A percentile compares a stretch with the other conserved stretches of the same genome.
Conservation (phyloP, 2,329 filamentous ascomycete genomes). For the Sclerotinia sclerotiorum region DNA sequence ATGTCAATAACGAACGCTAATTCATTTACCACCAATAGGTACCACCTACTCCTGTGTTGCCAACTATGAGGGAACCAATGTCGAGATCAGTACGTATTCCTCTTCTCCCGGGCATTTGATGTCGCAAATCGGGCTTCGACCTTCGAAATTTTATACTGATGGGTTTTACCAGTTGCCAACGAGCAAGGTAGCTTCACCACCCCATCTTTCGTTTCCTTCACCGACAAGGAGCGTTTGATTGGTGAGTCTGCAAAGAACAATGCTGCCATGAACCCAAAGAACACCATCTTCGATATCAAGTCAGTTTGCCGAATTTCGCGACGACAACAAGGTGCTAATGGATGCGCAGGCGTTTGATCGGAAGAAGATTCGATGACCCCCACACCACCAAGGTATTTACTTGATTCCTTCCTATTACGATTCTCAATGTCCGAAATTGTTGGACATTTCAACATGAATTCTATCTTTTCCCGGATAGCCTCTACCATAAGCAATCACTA, state of each 20-base stretch:
- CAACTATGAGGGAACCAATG: conserved; percentile 98
- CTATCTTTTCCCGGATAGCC: neutral
- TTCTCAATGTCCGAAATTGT: too few relatives aligned
- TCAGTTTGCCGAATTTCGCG: conserved; percentile 49
- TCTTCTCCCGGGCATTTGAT: neutral
- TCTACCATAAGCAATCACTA: neutral
- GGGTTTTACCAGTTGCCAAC: conserved; percentile 67
- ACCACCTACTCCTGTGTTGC: conserved; percentile 99
- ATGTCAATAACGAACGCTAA: conserved; percentile 28
- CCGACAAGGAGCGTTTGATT: conserved; percentile 96
- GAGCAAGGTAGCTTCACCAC: conserved; percentile 99
- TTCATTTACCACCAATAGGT: conserved; percentile 55
- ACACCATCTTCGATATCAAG: conserved; percentile 99
- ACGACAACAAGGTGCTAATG: conserved; percentile 24
- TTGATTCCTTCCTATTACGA: neutral
- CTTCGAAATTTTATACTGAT: conserved; percentile 10
- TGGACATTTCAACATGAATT: neutral
- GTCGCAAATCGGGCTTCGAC: conserved; percentile 1
- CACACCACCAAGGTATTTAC: conserved; percentile 84
- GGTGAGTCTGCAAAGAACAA: conserved; percentile 99
- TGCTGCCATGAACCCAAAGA: conserved; percentile 97
- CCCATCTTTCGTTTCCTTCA: conserved; percentile 98
- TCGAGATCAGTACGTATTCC: conserved; percentile 68
- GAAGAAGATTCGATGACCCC: conserved; percentile 90
- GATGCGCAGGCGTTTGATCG: conserved; percentile 81